phyloP scores from a whole-genome alignment of 805 yeast species.

The Pichia deserticola region DNA sequence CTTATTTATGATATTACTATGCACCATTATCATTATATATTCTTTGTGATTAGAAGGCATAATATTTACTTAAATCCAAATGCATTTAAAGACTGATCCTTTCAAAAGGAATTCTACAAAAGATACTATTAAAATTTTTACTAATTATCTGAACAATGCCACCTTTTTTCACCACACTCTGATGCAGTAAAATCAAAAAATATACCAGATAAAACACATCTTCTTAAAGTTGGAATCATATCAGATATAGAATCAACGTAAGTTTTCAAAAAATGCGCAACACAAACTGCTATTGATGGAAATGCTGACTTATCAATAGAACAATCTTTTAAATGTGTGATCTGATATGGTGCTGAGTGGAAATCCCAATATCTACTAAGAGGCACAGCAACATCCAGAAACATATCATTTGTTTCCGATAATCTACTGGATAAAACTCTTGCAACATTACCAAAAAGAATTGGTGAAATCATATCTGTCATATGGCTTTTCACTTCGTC shows the following conservation, averaged over 20 bases:
- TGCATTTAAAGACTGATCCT: too few relatives aligned
- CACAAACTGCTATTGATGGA: slow-evolving; percentile 32
- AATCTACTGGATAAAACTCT: slow-evolving; percentile 34
- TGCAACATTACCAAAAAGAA: slow-evolving; percentile 47
- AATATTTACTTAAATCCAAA: too few relatives aligned
- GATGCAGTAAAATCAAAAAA: slow-evolving; percentile 24
- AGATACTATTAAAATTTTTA: too few relatives aligned
- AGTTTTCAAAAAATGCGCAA: slow-evolving; percentile 40
- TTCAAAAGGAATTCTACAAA: too few relatives aligned
- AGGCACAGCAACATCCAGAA: slow-evolving; percentile 26
- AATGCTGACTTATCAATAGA: slow-evolving; percentile 38
- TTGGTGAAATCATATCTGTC: slow-evolving; percentile 55
- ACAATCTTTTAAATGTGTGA: slow-evolving; percentile 35
- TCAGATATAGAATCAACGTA: slow-evolving; percentile 32
- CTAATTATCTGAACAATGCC: slow-evolving; percentile 15
- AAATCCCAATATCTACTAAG: slow-evolving; percentile 37
- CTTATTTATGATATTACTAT: too few relatives aligned
- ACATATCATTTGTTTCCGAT: slow-evolving; percentile 17
- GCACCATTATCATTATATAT: too few relatives aligned
- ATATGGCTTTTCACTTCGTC: slow-evolving; percentile 37
- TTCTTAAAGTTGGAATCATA: slow-evolving; percentile 28
- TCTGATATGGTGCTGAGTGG: slow-evolving; percentile 33
- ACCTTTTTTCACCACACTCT: neutral
- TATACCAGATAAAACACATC: slow-evolving; percentile 35
- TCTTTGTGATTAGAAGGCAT: too few relatives aligned